Evolutionary conservation across 768 basidiomycete species (phyloP).

Genomic region (Suillus cothurnatus): DNA sequence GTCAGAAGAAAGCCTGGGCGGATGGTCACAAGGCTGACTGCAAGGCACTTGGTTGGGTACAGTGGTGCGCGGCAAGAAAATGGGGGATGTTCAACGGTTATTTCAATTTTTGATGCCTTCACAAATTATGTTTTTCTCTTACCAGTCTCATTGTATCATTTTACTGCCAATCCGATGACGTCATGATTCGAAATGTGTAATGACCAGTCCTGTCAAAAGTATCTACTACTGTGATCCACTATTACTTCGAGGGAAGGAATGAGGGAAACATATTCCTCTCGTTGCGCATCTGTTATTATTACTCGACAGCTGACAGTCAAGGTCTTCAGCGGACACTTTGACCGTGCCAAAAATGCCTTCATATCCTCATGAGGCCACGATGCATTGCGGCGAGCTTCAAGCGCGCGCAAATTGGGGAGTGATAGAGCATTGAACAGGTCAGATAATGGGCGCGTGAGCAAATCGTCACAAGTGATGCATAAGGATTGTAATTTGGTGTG

Average conservation of each 20-base stretch:
- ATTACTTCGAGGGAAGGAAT: constrained; percentile 20
- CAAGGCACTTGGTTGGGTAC: neutral
- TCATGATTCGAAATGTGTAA: neutral
- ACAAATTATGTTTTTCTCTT: neutral
- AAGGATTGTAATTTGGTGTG: constrained; percentile 17
- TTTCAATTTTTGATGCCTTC: neutral
- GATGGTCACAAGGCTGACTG: neutral
- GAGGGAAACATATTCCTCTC: constrained; percentile 14
- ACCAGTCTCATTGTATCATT: neutral
- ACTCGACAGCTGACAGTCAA: constrained; percentile 18
- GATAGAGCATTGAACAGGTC: constrained; percentile 18
- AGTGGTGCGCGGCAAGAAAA: neutral
- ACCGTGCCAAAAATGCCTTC: constrained; percentile 21
- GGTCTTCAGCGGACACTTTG: constrained; percentile 24
- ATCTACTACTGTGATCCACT: neutral
- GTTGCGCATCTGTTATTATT: constrained; percentile 18
- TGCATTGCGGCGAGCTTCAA: constrained; percentile 11
- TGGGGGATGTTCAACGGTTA: neutral
- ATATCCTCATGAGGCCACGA: constrained; percentile 19
- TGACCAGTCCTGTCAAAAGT: neutral
- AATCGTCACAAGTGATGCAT: constrained; percentile 9
- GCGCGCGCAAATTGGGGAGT: constrained; percentile 14
- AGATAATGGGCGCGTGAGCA: constrained; percentile 8
- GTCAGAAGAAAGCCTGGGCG: constrained; percentile 1
- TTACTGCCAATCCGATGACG: neutral